Conservation (phyloP, 805 yeast genomes). For the Starmera caribaea region DNA sequence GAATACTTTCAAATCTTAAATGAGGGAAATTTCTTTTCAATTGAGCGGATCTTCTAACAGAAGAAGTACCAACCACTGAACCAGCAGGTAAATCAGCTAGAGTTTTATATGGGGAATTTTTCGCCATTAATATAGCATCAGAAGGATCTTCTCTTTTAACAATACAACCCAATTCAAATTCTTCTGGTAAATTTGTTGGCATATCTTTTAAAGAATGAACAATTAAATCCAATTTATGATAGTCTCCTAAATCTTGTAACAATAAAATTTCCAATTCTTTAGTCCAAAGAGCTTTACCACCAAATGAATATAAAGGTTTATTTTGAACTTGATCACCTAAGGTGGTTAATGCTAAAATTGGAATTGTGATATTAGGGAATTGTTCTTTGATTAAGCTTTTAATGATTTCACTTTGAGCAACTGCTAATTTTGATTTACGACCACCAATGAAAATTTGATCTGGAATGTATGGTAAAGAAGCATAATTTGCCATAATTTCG, state of each 20-base stretch:
- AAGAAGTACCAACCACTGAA: conserved; percentile 87
- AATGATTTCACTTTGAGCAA: conserved; percentile 73
- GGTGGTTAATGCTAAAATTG: conserved; percentile 73
- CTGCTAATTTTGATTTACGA: conserved; percentile 80
- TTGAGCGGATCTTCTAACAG: conserved; percentile 91
- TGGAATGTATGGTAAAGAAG: conserved; percentile 15
- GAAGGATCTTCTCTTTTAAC: conserved; percentile 85
- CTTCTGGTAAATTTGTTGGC: conserved; percentile 87
- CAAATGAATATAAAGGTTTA: conserved; percentile 86
- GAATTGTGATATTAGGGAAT: conserved; percentile 61
- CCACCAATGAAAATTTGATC: conserved; percentile 59
- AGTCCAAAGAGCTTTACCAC: conserved; percentile 96
- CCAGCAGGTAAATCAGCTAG: conserved; percentile 76
- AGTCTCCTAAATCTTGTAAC: conserved; percentile 49
- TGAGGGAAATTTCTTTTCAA: conserved; percentile 69
- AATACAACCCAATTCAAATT: conserved; percentile 82
- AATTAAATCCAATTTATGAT: conserved; percentile 70
- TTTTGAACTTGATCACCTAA: conserved; percentile 83
- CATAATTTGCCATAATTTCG: conserved; percentile 3
- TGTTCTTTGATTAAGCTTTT: conserved; percentile 44
- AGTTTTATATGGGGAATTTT: conserved; percentile 49
- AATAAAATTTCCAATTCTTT: conserved; percentile 81
- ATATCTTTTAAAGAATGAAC: conserved; percentile 91
- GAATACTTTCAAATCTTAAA: conserved; percentile 68
- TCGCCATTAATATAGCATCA: conserved; percentile 78